Base-by-base conservation (phyloP, 345 rosid genomes). In the Euphorbia peplus region DNA sequence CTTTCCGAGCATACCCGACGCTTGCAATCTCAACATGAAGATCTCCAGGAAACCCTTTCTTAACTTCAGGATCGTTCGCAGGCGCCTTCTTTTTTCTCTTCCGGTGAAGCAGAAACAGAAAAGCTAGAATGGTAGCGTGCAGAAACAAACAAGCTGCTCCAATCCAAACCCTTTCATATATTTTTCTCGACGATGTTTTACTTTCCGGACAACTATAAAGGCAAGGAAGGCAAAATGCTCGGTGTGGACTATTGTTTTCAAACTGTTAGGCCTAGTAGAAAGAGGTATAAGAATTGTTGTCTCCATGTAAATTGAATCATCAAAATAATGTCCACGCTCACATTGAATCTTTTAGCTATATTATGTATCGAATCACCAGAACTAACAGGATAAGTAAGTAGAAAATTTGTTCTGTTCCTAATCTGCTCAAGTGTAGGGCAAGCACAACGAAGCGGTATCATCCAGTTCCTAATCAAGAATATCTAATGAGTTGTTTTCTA, bases 271-370 rank as follows among this genome's bases (percentile, higher is more conserved):
- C 64, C 61, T 61, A 53, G 74, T 37, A 8, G 65, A 21, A 60
- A 81, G 28, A 53, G 87, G 87, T 53, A 84, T 68, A 48, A 81
- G 77, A 73, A 87, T 63, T 4, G 91, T 87, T 18, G 89, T 84
- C 51, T 73, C 77, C 41, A 83, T 78, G 53, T 51, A 70, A 32
- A 83, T 87, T 41, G 84, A 86, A 46, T 32, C 68, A n/a, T n/a
- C 32, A 74, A 61, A 26, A 83, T 60, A 54, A 74, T 76, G 46
- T 55, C 39, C 6, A 1, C 41, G 18, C 75, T 81, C 15, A 47
- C 72, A 67, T 81, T 76, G 60, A 83, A 84, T 56, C 87, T 81
- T 60, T 56, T 9, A 13, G 83, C 77, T 32, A 81, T 70, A 30
- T 56, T 61, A 29, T 35, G 28, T 54, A 84, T 26, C 18, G 19